Conservation (phyloP, 2,329 filamentous ascomycete species). For the Colletotrichum spinosum region DNA sequence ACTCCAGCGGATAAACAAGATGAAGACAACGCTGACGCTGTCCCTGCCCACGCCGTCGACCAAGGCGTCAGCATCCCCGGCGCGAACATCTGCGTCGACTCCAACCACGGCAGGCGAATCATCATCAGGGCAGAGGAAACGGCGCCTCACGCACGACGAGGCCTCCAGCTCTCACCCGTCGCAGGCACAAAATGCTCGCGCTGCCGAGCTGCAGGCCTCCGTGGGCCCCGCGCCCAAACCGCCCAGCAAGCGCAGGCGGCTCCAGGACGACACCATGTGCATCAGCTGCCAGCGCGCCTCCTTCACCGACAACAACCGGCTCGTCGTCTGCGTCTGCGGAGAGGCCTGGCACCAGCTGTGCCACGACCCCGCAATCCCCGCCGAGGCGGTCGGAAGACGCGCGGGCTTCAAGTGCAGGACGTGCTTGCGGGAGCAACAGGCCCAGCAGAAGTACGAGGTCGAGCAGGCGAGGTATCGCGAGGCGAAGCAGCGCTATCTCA, state of each 20-base stretch:
- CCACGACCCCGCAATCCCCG: conserved; percentile 38
- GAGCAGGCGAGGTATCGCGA: conserved; percentile 35
- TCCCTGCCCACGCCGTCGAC: conserved; percentile 4
- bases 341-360: conserved; percentile 43
- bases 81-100: neutral
- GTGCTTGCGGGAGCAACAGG: conserved; percentile 38
- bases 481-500: conserved; percentile 36
- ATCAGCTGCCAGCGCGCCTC: conserved; percentile 40
- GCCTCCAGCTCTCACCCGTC: too few relatives aligned
- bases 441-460: conserved; percentile 35
- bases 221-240: conserved; percentile 22
- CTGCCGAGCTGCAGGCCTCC: conserved; percentile 1
- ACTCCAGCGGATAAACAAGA: conserved; percentile 31
- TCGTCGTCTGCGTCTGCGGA: conserved; percentile 41
- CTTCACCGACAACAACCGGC: conserved; percentile 37
- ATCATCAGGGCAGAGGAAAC: too few relatives aligned
- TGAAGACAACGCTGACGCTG: conserved; percentile 24
- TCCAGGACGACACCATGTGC: conserved; percentile 38
- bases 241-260: conserved; percentile 34
- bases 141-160: too few relatives aligned
- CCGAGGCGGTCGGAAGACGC: conserved; percentile 30
- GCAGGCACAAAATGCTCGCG: too few relatives aligned
- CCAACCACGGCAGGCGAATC: too few relatives aligned
- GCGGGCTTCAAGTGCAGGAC: conserved; percentile 38
- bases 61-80: neutral